Evolutionary conservation across 1,139 yeast genomes (phyloP), one percentile per base, ranked within the genome.

Genomic region (Geotrichum macrosporum): DNA sequence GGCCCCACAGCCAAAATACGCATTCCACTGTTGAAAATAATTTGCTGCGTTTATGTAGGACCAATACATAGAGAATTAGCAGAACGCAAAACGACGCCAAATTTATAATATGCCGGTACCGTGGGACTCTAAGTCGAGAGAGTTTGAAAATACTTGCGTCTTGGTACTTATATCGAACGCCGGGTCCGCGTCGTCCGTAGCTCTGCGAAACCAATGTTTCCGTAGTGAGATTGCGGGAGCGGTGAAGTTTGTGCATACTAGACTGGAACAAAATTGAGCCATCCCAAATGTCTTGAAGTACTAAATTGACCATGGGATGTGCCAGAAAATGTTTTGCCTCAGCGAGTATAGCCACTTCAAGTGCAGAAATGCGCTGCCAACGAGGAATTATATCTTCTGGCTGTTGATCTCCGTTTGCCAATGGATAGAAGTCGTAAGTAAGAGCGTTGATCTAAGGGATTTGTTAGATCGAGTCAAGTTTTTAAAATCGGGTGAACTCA

Each of bases 291-390:
- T 75, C 70, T 44, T 75, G 74, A 45, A 78, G 59, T 1, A 77
- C 73, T 31, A 73, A 69, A 2, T 74, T 69, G 3, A 78, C 73
- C 15, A 75, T 70, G 0, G 83, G 83, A 56, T 78, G 81, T 1
- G 80, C 73, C 44, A 78, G 64, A 51, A 78, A 75, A 53, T 67
- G 68, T 55, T 78, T 78, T 2, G 81, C 75, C 51, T 75, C 74
- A 15, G 80, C 72, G 44, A 76, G 66, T 36, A 78, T 73, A 12
- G 80, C 74, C 38, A 78, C 63, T 55, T 78, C 84, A 41, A 78
- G 62, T 0, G 82, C 74, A 35, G 75, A 74, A 52, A 76, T 75
- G 41, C 78, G 64, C 13, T 80, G 58, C 73, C 73, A 48, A 58
- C 68, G 59, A 61, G 79, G 57, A 66, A 66, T 53, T 62, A 55